phyloP scores from a whole-genome alignment of 2,329 filamentous ascomycete genomes.

The Sporothrix luriei region DNA sequence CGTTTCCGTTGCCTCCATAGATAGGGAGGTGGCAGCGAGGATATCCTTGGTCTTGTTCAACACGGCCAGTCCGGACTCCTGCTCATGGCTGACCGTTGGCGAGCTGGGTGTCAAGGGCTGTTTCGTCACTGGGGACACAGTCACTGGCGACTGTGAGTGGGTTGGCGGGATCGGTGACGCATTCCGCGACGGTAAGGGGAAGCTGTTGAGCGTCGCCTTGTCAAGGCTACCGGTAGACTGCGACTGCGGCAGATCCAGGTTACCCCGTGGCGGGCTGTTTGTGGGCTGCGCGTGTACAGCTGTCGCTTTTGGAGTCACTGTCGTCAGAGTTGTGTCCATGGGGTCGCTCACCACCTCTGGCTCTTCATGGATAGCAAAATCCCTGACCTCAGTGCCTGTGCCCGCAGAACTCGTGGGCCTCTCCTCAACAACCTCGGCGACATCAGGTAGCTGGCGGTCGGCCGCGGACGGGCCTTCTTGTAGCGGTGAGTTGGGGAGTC shows the following conservation, averaged over 20 bases:
- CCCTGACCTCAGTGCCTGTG: conserved; percentile 9
- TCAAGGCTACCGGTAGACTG: conserved; percentile 9
- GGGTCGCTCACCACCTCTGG: background rate
- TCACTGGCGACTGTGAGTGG: background rate
- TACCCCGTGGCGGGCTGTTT: background rate
- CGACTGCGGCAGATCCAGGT: conserved; percentile 1
- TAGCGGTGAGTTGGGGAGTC: background rate
- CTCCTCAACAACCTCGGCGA: conserved; percentile 22
- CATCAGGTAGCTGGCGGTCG: conserved; percentile 9
- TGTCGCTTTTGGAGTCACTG: background rate
- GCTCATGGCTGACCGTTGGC: background rate
- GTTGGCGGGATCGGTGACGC: background rate
- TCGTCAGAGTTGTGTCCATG: background rate
- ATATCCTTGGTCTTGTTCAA: conserved; percentile 25
- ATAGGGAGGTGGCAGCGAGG: background rate
- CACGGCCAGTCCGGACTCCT: background rate
- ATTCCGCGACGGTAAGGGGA: conserved; percentile 17
- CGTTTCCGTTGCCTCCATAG: background rate
- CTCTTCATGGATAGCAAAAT: conserved; percentile 18
- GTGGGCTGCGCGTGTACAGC: background rate
- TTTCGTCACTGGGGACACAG: background rate
- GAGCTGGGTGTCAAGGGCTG: conserved; percentile 19
- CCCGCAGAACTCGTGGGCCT: background rate
- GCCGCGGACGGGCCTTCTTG: background rate
- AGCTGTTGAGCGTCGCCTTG: background rate